Conservation (phyloP, 2,329 filamentous ascomycete species). For the Escovopsis sp. region DNA sequence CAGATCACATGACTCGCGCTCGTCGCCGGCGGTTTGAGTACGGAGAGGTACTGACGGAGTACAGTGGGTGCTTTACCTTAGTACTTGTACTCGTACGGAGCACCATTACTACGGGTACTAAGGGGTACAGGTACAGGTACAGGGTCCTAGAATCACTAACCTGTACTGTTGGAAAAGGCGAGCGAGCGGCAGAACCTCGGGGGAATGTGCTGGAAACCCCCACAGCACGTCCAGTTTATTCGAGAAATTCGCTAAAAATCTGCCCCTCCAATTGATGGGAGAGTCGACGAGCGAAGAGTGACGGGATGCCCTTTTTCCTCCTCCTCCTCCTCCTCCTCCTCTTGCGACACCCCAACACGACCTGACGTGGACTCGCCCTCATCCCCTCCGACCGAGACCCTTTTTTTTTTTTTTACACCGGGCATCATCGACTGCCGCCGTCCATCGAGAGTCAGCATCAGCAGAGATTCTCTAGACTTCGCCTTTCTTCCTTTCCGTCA, state of each 20-base stretch:
- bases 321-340: not conserved
- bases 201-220: conserved; percentile 11
- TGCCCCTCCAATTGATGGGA: conserved; percentile 23
- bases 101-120: too few relatives aligned
- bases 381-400: not conserved
- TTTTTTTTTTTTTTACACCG: too few relatives aligned
- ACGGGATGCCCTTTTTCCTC: conserved; percentile 13
- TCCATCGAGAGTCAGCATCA: too few relatives aligned
- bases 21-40: not conserved
- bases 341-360: not conserved
- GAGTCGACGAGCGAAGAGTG: not conserved
- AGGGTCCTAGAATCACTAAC: too few relatives aligned
- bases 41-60: too few relatives aligned
- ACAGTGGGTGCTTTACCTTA: too few relatives aligned
- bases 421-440: not conserved
- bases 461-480: too few relatives aligned
- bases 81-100: too few relatives aligned
- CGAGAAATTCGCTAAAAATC: conserved; percentile 28
- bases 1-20: conserved; percentile 23
- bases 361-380: not conserved
- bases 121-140: too few relatives aligned
- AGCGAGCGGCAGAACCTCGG: conserved; percentile 22
- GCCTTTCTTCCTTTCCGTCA: too few relatives aligned
- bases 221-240: conserved; percentile 23
- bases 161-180: too few relatives aligned